Base-by-base conservation (phyloP, 768 basidiomycete species). In the Chlorophyllum brunneum region DNA sequence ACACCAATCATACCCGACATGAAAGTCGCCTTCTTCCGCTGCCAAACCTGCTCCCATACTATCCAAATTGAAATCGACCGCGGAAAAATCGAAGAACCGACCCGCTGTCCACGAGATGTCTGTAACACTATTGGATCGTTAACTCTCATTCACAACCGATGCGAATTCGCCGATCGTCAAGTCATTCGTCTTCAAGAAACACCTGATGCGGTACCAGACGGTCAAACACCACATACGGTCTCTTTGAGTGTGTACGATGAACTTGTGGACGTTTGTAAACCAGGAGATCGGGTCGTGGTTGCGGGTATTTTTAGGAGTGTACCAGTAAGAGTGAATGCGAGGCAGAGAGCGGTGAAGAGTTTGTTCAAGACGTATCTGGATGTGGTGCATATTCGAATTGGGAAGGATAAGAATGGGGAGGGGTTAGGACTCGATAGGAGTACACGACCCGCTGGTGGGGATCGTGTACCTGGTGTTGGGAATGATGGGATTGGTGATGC, bases 1-100 rank as follows among this genome's bases (percentile, higher is more conserved):
- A 98, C 97, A 0, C 92, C 95, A 9, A 89, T 99, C 61, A 98
- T 98, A 54, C 97, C 97, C 3, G 97, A 99, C 69, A 98, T 99
- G 97, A 95, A 95, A 70, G 83, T 84, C 58, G 97, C 95, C 18
- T 98, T 99, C 76, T 99, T 99, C 81, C 89, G 95, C 49, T 99
- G 97, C 70, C 75, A 92, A 23, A 88, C 87, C 31, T 99, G 97
- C 67, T 88, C 88, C 34, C 97, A 98, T 68, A 98, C 97, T n/a
- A 85, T 93, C 6, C 93, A 93, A 64, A 90, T 92, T 56, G 94
- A 97, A 63, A 97, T 98, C 44, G 95, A 98, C 67, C 86, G 95
- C n/a, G 97, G 95, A 37, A 91, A 92, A 68, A 98, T 99, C 59
- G 84, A 88, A 64, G 95, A 98, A 67, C 97, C 97, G 2, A 77